Evolutionary conservation across 2,329 filamentous ascomycete genomes (phyloP).

Genomic region (Aspergillus sergii): DNA sequence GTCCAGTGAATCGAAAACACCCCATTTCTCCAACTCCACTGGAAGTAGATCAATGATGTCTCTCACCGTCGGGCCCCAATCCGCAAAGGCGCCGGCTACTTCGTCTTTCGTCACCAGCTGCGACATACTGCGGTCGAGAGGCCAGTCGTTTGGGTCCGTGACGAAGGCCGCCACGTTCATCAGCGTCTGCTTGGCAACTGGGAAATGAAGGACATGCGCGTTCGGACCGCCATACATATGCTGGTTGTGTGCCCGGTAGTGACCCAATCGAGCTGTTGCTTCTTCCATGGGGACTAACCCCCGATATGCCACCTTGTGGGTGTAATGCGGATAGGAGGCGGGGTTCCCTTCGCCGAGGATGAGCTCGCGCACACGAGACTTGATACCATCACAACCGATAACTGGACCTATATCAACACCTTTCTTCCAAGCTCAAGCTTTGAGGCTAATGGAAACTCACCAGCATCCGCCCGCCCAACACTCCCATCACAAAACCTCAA

Average conservation of each 20-base stretch:
- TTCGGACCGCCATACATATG: constrained; percentile 61
- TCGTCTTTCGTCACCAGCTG: constrained; percentile 20
- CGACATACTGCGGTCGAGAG: constrained; percentile 12
- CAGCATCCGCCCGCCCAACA: constrained; percentile 44
- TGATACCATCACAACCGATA: constrained; percentile 68
- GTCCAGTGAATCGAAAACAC: constrained; percentile 54
- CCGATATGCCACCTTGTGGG: constrained; percentile 64
- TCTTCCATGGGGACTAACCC: constrained; percentile 62
- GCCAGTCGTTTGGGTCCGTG: constrained; percentile 22
- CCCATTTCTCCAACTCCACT: constrained; percentile 57
- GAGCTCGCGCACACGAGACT: constrained; percentile 56
- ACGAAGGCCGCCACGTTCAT: constrained; percentile 32
- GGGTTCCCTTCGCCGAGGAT: constrained; percentile 54
- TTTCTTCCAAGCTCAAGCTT: no score
- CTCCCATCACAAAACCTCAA: constrained; percentile 51
- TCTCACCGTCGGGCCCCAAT: constrained; percentile 49
- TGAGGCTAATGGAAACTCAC: constrained; percentile 5
- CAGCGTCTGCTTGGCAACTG: constrained; percentile 22
- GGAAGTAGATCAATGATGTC: constrained; percentile 46
- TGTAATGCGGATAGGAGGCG: constrained; percentile 53
- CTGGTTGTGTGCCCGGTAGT: constrained; percentile 51
- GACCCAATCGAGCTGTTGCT: constrained; percentile 53
- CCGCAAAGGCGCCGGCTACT: constrained; percentile 4
- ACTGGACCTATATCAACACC: constrained; percentile 8
- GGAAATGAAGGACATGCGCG: constrained; percentile 63